Conservation (phyloP, 2,329 filamentous ascomycete genomes). For the Thelonectria blattea region DNA sequence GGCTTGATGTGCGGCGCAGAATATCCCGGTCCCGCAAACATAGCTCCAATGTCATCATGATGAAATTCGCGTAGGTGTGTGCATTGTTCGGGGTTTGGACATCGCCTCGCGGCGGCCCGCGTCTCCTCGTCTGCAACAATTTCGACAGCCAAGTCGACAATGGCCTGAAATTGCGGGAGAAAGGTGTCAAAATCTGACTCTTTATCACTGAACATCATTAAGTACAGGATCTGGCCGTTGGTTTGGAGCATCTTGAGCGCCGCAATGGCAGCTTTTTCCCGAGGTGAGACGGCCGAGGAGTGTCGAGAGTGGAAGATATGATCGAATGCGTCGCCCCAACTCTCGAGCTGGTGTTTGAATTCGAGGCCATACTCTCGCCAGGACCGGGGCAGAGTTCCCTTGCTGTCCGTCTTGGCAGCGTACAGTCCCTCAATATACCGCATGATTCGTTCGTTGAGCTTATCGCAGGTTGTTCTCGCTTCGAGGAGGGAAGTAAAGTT, state of each 20-base stretch:
- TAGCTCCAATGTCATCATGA: conserved; percentile 32
- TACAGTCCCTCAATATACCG: conserved; percentile 63
- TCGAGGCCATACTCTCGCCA: conserved; percentile 54
- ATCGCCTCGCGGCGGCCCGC: conserved; percentile 53
- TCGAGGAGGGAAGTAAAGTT: conserved; percentile 58
- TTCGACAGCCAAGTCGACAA: conserved; percentile 64
- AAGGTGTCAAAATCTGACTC: conserved; percentile 66
- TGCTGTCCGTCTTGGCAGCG: conserved; percentile 55
- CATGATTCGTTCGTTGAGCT: conserved; percentile 61
- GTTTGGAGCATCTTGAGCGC: conserved; percentile 68
- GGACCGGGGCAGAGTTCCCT: conserved; percentile 57
- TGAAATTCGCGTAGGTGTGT: conserved; percentile 43
- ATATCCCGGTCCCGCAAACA: conserved; percentile 49
- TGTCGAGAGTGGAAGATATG: conserved; percentile 58
- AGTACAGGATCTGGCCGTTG: conserved; percentile 62
- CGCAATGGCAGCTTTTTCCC: conserved; percentile 65
- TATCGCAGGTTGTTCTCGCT: conserved; percentile 63
- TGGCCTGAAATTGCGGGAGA: conserved; percentile 56
- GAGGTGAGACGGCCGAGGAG: conserved; percentile 54
- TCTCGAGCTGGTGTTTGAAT: conserved; percentile 57
- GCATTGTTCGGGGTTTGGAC: conserved; percentile 52
- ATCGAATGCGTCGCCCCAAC: conserved; percentile 64
- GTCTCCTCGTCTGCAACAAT: conserved; percentile 65
- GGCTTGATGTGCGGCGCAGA: conserved; percentile 62
- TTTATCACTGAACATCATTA: conserved; percentile 65